Base-by-base conservation (phyloP, 352 stramenopile genomes). In the Saprolegnia parasitica region DNA sequence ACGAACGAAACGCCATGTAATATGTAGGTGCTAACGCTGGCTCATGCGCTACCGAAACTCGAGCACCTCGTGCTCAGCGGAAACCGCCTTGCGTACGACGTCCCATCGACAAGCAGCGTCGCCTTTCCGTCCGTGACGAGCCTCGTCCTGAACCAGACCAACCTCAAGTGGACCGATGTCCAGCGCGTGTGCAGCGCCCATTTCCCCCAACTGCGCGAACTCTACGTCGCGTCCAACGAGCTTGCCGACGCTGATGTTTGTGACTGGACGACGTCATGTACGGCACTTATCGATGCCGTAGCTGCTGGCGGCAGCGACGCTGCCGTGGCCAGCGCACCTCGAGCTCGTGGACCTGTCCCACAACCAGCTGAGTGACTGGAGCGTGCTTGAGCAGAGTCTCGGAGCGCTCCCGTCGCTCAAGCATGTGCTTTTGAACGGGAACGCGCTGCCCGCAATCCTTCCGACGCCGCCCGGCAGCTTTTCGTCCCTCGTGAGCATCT, bases 21-120 rank as follows among this genome's bases (percentile, higher is more conserved):
- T 35, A 35, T 42, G 24, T 20, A 70, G 54, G 63, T 70, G 45
- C 29, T 70, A 10, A 55, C 45, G 26, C 63, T 70, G 15, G 54
- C 63, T 0, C 1, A 66, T 0, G 83, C 90, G 62, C 66, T 94
- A 18, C 81, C 83, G 1, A 35, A 76, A 39, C 76, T 96, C 18
- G 76, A 92, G 67, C 88, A 83, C 35, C 72, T 96, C 10, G 83
- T 93, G 40, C 67, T 94, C 26, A 92, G 76, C 49, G 82, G 78
- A 57, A 94, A 93, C 64, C 73, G 79, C 1, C 76, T 93, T 24
- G 56, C 35, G 16, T 68, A 86, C 37, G 67, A 76, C 29, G 66
- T 71, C 16, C 29, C 35, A 9, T 58, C 46, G 13, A 50, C 21
- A 2, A 46, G 66, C 23, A 40, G 11, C 21, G 13, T 54, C 10